Evolutionary conservation across 345 rosid species (phyloP).

Genomic region (Pistacia integerrima): DNA sequence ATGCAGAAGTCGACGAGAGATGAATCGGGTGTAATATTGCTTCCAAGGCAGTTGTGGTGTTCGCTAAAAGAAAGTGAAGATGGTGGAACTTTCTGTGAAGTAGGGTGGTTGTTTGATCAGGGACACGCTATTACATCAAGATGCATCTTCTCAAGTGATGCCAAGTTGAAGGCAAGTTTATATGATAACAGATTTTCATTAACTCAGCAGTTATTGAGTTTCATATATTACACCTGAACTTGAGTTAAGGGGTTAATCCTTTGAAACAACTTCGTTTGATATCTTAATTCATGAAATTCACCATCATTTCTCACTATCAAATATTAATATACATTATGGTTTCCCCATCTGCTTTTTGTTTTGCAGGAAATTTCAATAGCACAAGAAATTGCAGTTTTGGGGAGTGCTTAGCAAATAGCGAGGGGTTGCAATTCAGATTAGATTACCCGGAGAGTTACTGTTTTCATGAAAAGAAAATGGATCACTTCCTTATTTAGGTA

Average conservation of each 20-base stretch:
- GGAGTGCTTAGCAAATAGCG: slow-evolving; percentile 17
- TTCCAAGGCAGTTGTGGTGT: slow-evolving; percentile 82
- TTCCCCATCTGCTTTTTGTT: background rate
- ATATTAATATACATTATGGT: background rate
- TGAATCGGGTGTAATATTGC: slow-evolving; percentile 53
- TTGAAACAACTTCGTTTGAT: too few species aligned
- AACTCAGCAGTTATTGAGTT: too few species aligned
- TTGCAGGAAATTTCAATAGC: slow-evolving; percentile 45
- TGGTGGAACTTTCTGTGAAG: slow-evolving; percentile 51
- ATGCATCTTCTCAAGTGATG: slow-evolving; percentile 60
- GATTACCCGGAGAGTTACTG: background rate
- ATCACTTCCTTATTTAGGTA: background rate
- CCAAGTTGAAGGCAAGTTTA: slow-evolving; percentile 56
- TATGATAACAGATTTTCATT: background rate
- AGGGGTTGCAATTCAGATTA: background rate
- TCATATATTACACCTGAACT: too few species aligned
- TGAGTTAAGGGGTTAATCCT: too few species aligned
- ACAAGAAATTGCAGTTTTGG: slow-evolving; percentile 30
- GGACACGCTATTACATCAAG: slow-evolving; percentile 59
- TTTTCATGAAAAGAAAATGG: background rate
- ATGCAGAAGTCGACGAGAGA: slow-evolving; percentile 51
- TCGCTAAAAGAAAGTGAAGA: slow-evolving; percentile 46
- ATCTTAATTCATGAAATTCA: background rate
- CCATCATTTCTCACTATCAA: background rate
- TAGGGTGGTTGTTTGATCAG: slow-evolving; percentile 68